Percentiles rank a stretch among this genome's conserved stretches.
These are phyloP conservation scores for Nitzschia palea DNA, from an alignment of 108 stramenopile genomes.

Conservation along the genomic window DNA sequence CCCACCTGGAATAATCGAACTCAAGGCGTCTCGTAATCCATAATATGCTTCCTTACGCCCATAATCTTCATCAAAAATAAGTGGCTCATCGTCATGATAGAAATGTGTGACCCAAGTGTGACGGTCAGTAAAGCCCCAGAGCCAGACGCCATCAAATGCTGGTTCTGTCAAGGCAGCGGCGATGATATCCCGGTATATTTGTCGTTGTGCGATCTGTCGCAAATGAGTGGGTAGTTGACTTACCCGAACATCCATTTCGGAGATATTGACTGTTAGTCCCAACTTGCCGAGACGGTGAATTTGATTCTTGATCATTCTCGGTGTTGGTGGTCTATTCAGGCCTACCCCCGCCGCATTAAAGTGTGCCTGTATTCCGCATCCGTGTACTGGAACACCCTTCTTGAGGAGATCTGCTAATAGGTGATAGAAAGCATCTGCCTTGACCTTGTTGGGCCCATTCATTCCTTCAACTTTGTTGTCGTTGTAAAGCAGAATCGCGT, in stretches of 20 bases:
- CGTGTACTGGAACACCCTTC: conserved; percentile 82
- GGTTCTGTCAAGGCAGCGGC: conserved; percentile 87
- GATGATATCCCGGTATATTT: conserved; percentile 85
- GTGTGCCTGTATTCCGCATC: conserved; percentile 90
- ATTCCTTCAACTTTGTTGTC: conserved; percentile 95
- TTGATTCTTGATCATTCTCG: conserved; percentile 85
- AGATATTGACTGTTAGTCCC: conserved; percentile 88
- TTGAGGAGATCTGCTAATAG: conserved; percentile 67
- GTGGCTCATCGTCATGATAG: conserved; percentile 80
- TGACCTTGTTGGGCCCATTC: conserved; percentile 61
- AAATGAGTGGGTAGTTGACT: conserved; percentile 51
- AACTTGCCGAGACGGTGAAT: conserved; percentile 86
- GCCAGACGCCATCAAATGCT: conserved; percentile 84
- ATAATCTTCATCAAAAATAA: conserved; percentile 81
- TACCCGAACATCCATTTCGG: conserved; percentile 93
- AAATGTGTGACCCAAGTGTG: conserved; percentile 90
- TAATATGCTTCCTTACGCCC: conserved; percentile 61
- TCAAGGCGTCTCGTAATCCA: conserved; percentile 69
- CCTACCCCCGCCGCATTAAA: conserved; percentile 81
- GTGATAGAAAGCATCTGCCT: conserved; percentile 84
- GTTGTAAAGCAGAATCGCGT: conserved; percentile 86
- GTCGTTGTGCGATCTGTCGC: conserved; percentile 59
- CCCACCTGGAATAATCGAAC: conserved; percentile 59
- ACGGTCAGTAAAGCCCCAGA: conserved; percentile 91
- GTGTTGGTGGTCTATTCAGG: conserved; percentile 80